Base-by-base conservation (phyloP, 306 rosid species). In the Pterocarpus santalinus region DNA sequence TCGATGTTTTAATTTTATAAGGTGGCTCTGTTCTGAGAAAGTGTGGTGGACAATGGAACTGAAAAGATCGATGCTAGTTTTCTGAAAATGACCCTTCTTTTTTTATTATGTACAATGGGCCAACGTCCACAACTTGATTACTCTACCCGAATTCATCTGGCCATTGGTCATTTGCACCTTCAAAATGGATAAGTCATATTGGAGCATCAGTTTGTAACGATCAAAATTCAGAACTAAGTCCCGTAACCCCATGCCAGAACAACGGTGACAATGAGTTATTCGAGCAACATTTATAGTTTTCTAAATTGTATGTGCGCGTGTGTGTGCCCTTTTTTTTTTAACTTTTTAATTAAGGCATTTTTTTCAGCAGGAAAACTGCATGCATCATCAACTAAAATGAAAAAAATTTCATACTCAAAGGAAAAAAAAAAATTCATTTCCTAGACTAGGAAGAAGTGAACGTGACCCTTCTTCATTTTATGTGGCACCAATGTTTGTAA, bases 1-100 rank as follows among this genome's bases (percentile, higher is more conserved):
- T 3, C 17, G 17, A 61, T 55, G 52, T 22, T 22, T 22, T 22
- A 22, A 22, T 53, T 65, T 52, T 53, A 51, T 16, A 64, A 13
- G 51, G 15, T 9, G 35, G 64, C 64, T 64, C 14, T 33, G 80
- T 49, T 16, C 0, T 12, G 17, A 17, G 57, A 53, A 78, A 17
- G 39, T 68, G 69, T 30, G 76, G 82, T 55, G 55, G 69, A 41
- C 35, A 68, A 68, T 78, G 13, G 53, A 28, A 38, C 12, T 22
- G 28, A 43, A 78, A 56, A 22, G 58, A 78, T 38, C 6, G 46
- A 41, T 78, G 75, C 17, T n/a, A n/a, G 32, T 78, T 53, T 73
- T 52, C 15, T 78, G 75, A 67, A 78, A 78, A 56, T 6, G 36
- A 78, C 69, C 28, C 1, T 14, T 41, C 4, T 69, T 28, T 57